Base-by-base conservation (phyloP, 1,284 basidiomycete species). In the Heterobasidion occidentale region DNA sequence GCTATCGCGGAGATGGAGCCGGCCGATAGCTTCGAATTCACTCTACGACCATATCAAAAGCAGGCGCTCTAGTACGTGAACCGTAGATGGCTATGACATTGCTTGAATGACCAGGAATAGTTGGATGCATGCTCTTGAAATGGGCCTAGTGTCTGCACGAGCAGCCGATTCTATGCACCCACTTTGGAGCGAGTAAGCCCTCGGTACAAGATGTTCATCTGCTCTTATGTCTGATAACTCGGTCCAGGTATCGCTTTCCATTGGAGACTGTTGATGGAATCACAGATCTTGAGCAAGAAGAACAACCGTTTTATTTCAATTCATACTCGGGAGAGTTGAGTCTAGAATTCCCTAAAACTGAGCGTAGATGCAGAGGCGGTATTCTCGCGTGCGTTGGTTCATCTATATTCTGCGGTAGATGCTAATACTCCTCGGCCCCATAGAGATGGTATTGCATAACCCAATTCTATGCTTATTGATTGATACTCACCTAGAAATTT, bases 311-410 rank as follows among this genome's bases (percentile, higher is more conserved):
- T 67, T 96, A 92, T 70, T 92, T 90, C 75, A 94, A 93, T 62
- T 83, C 91, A 1, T 94, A 93, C 67, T 92, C 92, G n/a, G 94
- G 96, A n/a, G 94, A 98, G 68, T 75, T 98, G 47, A 93, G 87
- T 62, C 74, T 98, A 35, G 78, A 87, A 15, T 95, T 98, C 61
- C 96, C 95, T 0, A 86, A 79, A 61, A 85, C 90, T 0, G 88
- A 94, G 64, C 80, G 83, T 51, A 86, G 83, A 58, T 87, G 91
- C 53, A 81, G 82, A 62, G 95, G 95, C 27, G 93, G 93, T 0
- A 93, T 96, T 62, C 73, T 95, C 36, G 93, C 93, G 81, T 92
- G 74, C 69, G 91, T 82, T 27, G n/a, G 66, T 65, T 49, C 44
- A 12, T 47, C 51, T 52, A 54, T 53, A 52, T 53, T 54, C 5